Conservation (phyloP, 768 basidiomycete species). For the Boletus rubroflammeus region DNA sequence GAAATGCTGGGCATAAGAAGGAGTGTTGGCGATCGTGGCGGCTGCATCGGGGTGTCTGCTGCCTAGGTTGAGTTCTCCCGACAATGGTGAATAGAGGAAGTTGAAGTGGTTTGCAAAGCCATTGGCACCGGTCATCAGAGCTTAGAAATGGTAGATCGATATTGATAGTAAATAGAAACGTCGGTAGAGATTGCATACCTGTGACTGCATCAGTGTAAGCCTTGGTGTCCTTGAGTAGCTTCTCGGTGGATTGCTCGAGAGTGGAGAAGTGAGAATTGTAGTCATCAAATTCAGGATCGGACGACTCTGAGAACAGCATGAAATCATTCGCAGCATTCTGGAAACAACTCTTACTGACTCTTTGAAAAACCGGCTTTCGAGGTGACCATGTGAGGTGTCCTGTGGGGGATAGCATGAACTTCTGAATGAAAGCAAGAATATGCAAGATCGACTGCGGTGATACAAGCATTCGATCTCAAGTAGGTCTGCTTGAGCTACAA, state of each 20-base stretch:
- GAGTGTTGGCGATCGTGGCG: constrained; percentile 75
- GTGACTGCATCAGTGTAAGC: constrained; percentile 81
- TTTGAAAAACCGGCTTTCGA: constrained; percentile 88
- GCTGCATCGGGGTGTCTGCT: constrained; percentile 75
- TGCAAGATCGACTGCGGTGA: constrained; percentile 4
- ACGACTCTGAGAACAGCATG: constrained; percentile 50
- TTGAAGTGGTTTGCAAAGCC: constrained; percentile 64
- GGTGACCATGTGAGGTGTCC: constrained; percentile 89
- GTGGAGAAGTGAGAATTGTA: constrained; percentile 71
- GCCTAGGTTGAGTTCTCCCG: constrained; percentile 75
- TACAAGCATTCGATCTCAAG: neutral
- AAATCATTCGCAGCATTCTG: neutral
- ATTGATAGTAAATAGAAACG: neutral
- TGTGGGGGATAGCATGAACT: constrained; percentile 28
- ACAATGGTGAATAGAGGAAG: constrained; percentile 59
- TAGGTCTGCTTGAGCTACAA: neutral
- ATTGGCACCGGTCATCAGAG: constrained; percentile 61
- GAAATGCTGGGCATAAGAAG: constrained; percentile 67
- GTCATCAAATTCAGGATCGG: constrained; percentile 89
- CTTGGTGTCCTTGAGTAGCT: constrained; percentile 89
- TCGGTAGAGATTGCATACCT: constrained; percentile 35
- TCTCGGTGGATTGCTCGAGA: constrained; percentile 80
- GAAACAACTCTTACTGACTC: constrained; percentile 53
- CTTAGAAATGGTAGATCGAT: constrained; percentile 32
- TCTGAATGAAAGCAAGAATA: constrained; percentile 2